Evolutionary conservation across 2,329 filamentous ascomycete species (phyloP), one percentile per base, ranked within the genome.

Genomic region (Venturia carpophila): DNA sequence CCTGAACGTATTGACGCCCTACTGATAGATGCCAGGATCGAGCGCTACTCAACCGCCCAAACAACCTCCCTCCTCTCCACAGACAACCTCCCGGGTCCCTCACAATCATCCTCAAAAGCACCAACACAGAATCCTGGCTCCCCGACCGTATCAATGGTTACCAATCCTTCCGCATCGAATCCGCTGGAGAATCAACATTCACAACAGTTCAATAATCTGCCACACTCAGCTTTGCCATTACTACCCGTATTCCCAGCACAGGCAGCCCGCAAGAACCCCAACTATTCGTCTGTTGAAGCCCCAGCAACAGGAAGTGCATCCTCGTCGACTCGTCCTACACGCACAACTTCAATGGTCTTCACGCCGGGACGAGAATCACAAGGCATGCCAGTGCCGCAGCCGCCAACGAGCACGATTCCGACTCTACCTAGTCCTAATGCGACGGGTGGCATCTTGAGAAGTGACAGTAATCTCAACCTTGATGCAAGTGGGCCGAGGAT

Each of bases 401-500:
- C 80, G 68, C 71, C 85, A 13, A 47, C 45, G 19, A 52, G 13
- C 13, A 27, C 13, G 13, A 11, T 47, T 11, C 64, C 60, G 39
- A 21, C 5, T 21, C 5, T 62, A 10, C 34, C 60, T 10, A 34
- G 42, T 34, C 60, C 64, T 21, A 41, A 30, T 17, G 30, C 42
- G 4, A 21, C 19, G 27, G 21, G 34, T 19, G 37, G 34, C 10
- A 42, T 63, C 10, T 11, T n/a, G 43, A 34, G 60, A 15, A 42
- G 37, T 5, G 64, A 63, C 6, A 24, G 24, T 15, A 64, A 41
- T 42, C 80, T 15, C n/a, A 45, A 55, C 7, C 67, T 79, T 34
- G 75, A 76, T 37, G 84, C 82, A 3, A 81, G 78, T 61, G 88
- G 91, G 73, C 89, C 88, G 13, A 83, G 81, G 68, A 85, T 91